phyloP scores from a whole-genome alignment of 2,329 filamentous ascomycete species.

The Botrytis porri region DNA sequence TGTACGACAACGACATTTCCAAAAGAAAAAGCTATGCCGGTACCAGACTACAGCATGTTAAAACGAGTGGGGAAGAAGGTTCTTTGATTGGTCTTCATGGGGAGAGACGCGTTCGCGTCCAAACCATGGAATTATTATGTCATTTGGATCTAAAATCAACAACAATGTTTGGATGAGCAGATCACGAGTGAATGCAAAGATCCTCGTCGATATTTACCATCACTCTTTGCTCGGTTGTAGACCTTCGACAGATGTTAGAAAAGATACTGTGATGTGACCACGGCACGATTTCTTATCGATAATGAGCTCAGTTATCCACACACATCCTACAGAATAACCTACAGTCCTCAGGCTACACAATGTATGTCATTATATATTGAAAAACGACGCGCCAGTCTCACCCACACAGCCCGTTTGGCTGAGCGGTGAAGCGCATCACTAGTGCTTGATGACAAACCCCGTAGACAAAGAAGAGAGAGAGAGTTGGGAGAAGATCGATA shows the following conservation, averaged over 20 bases:
- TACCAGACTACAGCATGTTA: neutral
- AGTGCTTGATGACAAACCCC: neutral
- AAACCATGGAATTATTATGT: neutral
- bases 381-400: fast-evolving
- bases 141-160: neutral
- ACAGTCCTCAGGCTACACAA: neutral
- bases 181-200: neutral
- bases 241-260: neutral
- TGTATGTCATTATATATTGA: fast-evolving
- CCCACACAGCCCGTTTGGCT: neutral
- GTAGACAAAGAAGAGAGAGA: too few species aligned
- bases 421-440: slow-evolving; percentile 17
- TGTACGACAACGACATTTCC: neutral
- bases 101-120: neutral
- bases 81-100: neutral
- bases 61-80: neutral
- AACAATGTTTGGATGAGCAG: neutral
- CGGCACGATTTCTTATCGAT: neutral
- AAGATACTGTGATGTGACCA: neutral
- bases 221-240: neutral
- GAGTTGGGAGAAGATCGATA: too few species aligned
- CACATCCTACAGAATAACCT: too few species aligned
- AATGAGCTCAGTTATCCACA: neutral
- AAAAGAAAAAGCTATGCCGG: neutral
- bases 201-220: neutral